Percentiles rank a stretch among this genome's conserved stretches.
Conservation (phyloP, 306 rosid genomes). For the Ochetophila trinervis region DNA sequence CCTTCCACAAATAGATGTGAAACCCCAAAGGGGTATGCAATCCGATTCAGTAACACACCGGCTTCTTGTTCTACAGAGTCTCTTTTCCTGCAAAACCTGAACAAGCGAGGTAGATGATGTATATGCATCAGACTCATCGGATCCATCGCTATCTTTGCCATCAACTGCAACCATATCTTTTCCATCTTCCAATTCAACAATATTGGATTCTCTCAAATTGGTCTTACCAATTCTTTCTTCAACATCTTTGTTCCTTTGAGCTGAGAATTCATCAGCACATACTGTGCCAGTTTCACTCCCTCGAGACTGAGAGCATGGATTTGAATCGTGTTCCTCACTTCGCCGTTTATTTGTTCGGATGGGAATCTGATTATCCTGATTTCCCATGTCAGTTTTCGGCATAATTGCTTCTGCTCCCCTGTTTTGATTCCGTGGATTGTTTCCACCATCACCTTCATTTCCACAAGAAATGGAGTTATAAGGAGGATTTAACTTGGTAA, state of each 20-base stretch:
- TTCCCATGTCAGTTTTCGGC: constrained; percentile 25
- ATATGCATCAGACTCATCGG: constrained; percentile 40
- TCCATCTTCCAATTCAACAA: constrained; percentile 20
- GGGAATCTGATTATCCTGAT: constrained; percentile 32
- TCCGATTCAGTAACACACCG: constrained; percentile 31
- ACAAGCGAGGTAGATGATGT: constrained; percentile 25
- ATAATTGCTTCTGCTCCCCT: constrained; percentile 34
- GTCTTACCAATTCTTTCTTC: constrained; percentile 17
- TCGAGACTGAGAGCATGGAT: constrained; percentile 29
- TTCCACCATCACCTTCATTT: constrained; percentile 35
- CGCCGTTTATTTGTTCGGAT: constrained; percentile 24
- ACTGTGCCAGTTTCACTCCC: constrained; percentile 15
- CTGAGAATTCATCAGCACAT: constrained; percentile 17
- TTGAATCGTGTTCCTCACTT: constrained; percentile 29
- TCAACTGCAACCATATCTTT: constrained; percentile 34
- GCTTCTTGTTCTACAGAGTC: constrained; percentile 29
- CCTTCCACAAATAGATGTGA: constrained; percentile 56
- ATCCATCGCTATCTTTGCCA: constrained; percentile 34
- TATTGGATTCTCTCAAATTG: constrained; percentile 17
- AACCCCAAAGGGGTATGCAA: constrained; percentile 59
- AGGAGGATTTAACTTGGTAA: constrained; percentile 24
- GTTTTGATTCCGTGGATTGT: constrained; percentile 33
- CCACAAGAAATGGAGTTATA: constrained; percentile 40
- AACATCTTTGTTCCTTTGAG: constrained; percentile 24
- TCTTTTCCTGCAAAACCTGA: constrained; percentile 36